A percentile compares a stretch with the other conserved stretches of the same genome.
phyloP scores from a whole-genome alignment of 805 yeast species.

The Cyberlindnera meyerae region DNA sequence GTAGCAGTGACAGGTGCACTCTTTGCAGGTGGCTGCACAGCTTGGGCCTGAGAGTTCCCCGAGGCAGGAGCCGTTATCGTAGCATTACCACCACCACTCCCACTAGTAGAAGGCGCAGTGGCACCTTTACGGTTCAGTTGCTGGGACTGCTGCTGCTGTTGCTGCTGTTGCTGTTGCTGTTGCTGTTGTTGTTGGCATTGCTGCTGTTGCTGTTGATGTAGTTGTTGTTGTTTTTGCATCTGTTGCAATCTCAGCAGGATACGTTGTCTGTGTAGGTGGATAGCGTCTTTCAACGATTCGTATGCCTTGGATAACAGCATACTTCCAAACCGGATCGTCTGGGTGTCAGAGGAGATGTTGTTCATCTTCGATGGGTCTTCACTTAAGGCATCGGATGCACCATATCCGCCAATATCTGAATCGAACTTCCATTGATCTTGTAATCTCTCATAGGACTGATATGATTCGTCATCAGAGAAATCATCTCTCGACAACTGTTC shows the following conservation, averaged over 20 bases:
- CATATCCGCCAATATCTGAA: constrained; percentile 38
- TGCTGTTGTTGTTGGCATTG: constrained; percentile 2
- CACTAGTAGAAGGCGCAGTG: not conserved
- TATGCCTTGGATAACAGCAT: constrained; percentile 86
- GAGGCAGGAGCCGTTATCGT: too few species aligned
- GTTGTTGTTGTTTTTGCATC: constrained; percentile 8
- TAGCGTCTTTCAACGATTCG: constrained; percentile 71
- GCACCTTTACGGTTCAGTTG: constrained; percentile 1
- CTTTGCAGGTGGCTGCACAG: too few species aligned
- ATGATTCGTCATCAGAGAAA: constrained; percentile 23
- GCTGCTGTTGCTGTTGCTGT: constrained; percentile 3
- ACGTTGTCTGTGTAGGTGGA: constrained; percentile 46
- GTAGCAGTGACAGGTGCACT: too few species aligned
- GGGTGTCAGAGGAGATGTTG: constrained; percentile 80
- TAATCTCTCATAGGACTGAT: constrained; percentile 42
- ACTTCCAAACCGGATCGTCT: constrained; percentile 84
- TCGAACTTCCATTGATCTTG: constrained; percentile 68
- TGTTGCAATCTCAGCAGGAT: constrained; percentile 8
- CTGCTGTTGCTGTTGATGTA: constrained; percentile 3
- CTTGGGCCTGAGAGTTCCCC: too few species aligned
- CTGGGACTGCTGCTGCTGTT: not conserved
- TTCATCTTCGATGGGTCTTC: constrained; percentile 81
- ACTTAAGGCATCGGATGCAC: constrained; percentile 46
- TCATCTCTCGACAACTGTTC: constrained; percentile 25
- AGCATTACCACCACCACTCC: too few species aligned